Base-by-base conservation (phyloP, 768 basidiomycete genomes). In the Grammothele lineata region DNA sequence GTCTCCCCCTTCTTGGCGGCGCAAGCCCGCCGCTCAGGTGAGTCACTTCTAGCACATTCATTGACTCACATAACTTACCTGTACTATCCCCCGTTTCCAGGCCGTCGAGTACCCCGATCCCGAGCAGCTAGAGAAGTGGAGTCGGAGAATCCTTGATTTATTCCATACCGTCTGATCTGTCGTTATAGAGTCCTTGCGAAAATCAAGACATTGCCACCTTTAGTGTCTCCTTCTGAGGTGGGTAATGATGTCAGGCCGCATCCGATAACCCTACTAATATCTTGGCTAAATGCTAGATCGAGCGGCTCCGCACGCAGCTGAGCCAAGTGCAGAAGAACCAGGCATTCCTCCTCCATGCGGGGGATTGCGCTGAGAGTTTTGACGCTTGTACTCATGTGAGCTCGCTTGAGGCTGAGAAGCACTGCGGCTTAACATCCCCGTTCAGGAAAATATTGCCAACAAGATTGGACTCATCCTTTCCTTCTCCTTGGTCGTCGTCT, bases 281-380 rank as follows among this genome's bases (percentile, higher is more conserved):
- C n/a, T 30, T 30, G 27, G 14, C 27, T 30, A 14, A 30, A 30
- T 7, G 8, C 35, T 23, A 89, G 89, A 86, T 92, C 61, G 87
- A 92, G 63, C 78, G 91, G 9, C 73, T 97, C 45, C 77, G 92
- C 40, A 74, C 82, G 60, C 91, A 94, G 52, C 71, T 97, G 17
- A 69, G 74, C 26, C 80, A 80, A 27, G 92, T 94, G 3, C 87
- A 96, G 56, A 75, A 75, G 17, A 89, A 91, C 52, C 81, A 94
- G 58, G 92, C 92, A 0, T 98, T 99, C 67, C 74, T 99, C 30
- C 76, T 99, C 2, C 96, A 99, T 52, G 96, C 96, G 0, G 96
- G 96, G 2, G 96, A 99, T 60, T 99, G 96, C 58, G 93, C 92
- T n/a, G 91, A 94, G 65, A 87, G 89, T 63, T 94, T 95, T 59